Base-by-base conservation (phyloP, 2,329 filamentous ascomycete genomes). In the Sclerotinia minor region DNA sequence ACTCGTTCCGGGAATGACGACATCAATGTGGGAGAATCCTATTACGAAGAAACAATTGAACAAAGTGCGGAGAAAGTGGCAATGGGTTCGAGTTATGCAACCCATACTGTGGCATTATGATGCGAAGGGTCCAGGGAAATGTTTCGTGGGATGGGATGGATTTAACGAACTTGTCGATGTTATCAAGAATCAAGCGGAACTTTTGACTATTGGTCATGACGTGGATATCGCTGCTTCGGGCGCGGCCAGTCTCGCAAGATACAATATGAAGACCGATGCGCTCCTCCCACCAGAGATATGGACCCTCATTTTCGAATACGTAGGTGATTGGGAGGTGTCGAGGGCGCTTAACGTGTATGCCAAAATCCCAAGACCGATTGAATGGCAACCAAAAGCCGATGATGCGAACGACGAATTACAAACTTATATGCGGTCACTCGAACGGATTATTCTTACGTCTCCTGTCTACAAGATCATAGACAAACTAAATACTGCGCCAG, bases 291-390 rank as follows among this genome's bases (percentile, higher is more conserved):
- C 91, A 0, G 94, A 98, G 79, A 85, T 97, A 50, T 97, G 94
- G 92, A 90, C 90, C 44, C 90, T 94, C 68, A 90, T 98, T 59
- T 87, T 97, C 54, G 91, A 96, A 71, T 87, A 89, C 70, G 87
- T 93, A 0, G 88, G 88, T 54, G 94, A 98, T 77, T 98, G 94
- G 94, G 94, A 97, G 79, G 83, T 96, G 26, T 91, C 94, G 13
- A 89, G 89, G 72, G 89, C 91, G 0, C 82, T 97, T 7, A 89
- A 91, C 67, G 86, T 97, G 55, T 94, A 91, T 75, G 92, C 92
- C 1, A 92, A 86, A 67, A 81, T 97, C 7, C 84, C 87, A 1
- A 86, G 89, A 69, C 93, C 94, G 0, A 78, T 82, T 47, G 87
- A 91, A 72, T 96, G 93, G 92, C 76, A 79, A 35, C 83, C 85